These are phyloP conservation scores for Encephalitozoon hellem DNA, from an alignment of 371 early-diverging fungal species.

Conservation along the genomic window DNA sequence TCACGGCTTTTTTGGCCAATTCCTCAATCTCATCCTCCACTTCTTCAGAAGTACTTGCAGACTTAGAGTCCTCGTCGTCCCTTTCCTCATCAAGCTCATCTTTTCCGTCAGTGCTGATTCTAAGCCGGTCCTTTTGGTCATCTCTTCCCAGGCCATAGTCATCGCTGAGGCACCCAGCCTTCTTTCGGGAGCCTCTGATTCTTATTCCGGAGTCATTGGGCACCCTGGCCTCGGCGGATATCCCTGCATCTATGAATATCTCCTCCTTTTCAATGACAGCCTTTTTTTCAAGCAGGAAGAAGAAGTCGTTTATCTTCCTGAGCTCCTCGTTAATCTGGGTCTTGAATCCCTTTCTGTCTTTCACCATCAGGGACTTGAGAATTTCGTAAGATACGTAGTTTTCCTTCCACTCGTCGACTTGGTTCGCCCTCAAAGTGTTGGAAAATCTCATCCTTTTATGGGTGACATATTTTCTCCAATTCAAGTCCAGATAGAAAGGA, in stretches of 20 bases:
- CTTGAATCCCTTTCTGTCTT: constrained; percentile 28
- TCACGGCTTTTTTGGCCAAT: background rate
- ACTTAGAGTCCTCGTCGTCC: background rate
- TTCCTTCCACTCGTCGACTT: constrained; percentile 58
- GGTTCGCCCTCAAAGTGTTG: constrained; percentile 53
- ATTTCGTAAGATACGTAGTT: constrained; percentile 53
- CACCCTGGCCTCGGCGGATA: background rate
- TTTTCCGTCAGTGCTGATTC: background rate
- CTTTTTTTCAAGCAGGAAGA: constrained; percentile 42
- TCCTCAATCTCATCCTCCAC: background rate
- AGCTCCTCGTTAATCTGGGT: constrained; percentile 29
- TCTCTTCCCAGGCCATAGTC: background rate
- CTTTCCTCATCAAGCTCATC: background rate
- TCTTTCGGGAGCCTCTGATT: background rate
- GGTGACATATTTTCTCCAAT: constrained; percentile 21
- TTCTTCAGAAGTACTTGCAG: background rate
- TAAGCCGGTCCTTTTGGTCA: background rate
- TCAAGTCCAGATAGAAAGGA: constrained; percentile 5
- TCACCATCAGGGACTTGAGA: constrained; percentile 21
- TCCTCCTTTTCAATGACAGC: constrained; percentile 48
- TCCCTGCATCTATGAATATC: constrained; percentile 13
- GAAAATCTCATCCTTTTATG: constrained; percentile 55
- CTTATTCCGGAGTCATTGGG: background rate
- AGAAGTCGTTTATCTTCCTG: constrained; percentile 53
- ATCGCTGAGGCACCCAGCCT: background rate